Conservation (phyloP, 192 early-diverging fungal species). For the Umbelopsis vinacea region DNA sequence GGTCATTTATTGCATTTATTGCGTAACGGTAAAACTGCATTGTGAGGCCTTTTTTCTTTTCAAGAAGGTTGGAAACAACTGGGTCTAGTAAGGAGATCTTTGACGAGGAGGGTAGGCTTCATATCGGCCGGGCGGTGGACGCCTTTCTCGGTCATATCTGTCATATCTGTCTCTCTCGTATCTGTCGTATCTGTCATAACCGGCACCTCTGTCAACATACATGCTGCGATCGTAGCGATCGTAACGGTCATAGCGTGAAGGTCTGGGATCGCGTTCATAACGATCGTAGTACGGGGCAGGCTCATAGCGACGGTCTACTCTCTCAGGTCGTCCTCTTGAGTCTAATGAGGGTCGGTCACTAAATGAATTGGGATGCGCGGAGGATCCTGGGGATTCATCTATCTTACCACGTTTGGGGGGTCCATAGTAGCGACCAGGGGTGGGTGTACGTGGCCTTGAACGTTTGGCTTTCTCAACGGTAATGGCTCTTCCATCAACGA, state of each 20-base stretch:
- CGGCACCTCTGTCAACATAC: constrained; percentile 26
- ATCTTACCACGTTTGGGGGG: constrained; percentile 64
- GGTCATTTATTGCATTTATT: constrained; percentile 25
- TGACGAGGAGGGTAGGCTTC: constrained; percentile 44
- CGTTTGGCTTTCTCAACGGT: constrained; percentile 81
- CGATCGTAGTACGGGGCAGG: constrained; percentile 39
- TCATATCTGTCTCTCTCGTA: constrained; percentile 45
- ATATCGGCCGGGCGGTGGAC: constrained; percentile 45
- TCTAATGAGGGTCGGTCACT: background rate
- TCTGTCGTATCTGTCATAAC: constrained; percentile 37
- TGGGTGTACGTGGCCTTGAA: constrained; percentile 70
- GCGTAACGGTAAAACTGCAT: constrained; percentile 10
- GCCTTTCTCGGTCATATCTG: constrained; percentile 42
- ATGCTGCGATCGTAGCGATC: constrained; percentile 44
- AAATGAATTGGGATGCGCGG: background rate
- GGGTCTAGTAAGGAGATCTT: constrained; percentile 43
- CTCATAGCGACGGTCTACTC: constrained; percentile 37
- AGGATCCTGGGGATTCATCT: background rate
- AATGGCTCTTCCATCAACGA: constrained; percentile 83
- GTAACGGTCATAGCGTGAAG: constrained; percentile 45
- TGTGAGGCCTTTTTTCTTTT: background rate
- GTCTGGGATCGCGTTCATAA: constrained; percentile 39
- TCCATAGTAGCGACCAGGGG: constrained; percentile 80
- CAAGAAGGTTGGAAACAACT: background rate
- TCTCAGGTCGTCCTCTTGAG: constrained; percentile 28